Evolutionary conservation across 768 basidiomycete species (phyloP), one percentile per base, ranked within the genome.

Genomic region (Leccinum imitatum): DNA sequence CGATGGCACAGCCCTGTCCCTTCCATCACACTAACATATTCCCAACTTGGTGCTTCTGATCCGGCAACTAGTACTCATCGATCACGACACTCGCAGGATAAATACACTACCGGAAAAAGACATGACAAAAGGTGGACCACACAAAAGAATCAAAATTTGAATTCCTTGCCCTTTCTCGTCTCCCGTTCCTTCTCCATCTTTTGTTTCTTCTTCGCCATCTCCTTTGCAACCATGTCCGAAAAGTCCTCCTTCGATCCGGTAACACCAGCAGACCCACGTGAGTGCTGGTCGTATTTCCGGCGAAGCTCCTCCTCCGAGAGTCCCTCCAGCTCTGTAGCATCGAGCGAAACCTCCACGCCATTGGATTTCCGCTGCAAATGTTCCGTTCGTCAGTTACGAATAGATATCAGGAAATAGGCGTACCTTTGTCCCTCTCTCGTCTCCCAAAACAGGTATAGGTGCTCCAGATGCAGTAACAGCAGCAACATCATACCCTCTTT

Each of bases 331-430:
- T 95, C 93, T 1, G 82, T 81, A 4, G 89, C 90, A 67, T 97
- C 93, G 69, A 99, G 81, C 6, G 97, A 91, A 9, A 98, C 82
- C 51, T 98, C 97, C 58, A 98, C 94, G 4, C 93, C 94, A 57
- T 88, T 90, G 3, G 85, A 88, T 72, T 92, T 96, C 60, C 93
- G 89, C 94, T 96, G 71, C 44, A 47, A 23, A 31, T 46, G n/a
- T 9, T 50, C 13, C 54, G 13, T 17, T n/a, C 4, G 46, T 63
- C 51, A 61, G 53, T 23, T 15, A 3, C 1, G 4, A 44, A 1
- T 27, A 27, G 48, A 39, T 1, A 57, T 59, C 7, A 44, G 37
- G 27, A 6, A 19, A 39, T 1, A 27, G 57, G 73, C 87, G 47
- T 54, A 94, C 95, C 88, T 97, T 98, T 11, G 84, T 85, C 25